Percentiles rank a stretch among this genome's conserved stretches.
These are phyloP conservation scores for Phtheirospermum japonicum DNA, from an alignment of 257 asterid species.

Conservation along the genomic window DNA sequence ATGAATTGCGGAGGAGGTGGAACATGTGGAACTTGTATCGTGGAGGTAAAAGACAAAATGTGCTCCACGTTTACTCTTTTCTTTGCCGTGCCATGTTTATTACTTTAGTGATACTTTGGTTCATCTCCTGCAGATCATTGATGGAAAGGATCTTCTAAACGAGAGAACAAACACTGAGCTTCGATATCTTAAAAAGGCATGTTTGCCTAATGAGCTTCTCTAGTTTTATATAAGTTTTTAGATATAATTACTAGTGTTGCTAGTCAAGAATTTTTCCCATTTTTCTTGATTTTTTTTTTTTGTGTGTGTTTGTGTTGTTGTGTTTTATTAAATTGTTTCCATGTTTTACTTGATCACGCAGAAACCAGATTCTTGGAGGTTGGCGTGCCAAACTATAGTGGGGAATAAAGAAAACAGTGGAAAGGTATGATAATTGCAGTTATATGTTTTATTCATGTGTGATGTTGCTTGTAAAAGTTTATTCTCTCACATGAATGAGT, in stretches of 20 bases:
- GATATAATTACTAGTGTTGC: not conserved
- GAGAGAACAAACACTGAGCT: slow-evolving; percentile 82
- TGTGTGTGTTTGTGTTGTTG: not conserved
- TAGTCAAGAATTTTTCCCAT: not conserved
- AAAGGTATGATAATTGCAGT: slow-evolving; percentile 40
- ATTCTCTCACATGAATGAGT: not conserved
- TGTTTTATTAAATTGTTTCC: not conserved
- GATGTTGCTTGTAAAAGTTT: no score
- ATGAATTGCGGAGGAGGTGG: slow-evolving; percentile 94
- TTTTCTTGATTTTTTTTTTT: not conserved
- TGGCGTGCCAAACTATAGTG: slow-evolving; percentile 96
- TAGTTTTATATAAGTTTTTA: not conserved
- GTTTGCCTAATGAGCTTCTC: not conserved
- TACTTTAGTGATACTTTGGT: not conserved
- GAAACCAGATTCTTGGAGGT: slow-evolving; percentile 95
- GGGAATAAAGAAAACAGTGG: slow-evolving; percentile 93
- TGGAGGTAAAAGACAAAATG: slow-evolving; percentile 49
- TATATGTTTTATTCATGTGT: not conserved
- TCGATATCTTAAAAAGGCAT: slow-evolving; percentile 78
- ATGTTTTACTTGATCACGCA: slow-evolving; percentile 30
- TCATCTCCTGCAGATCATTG: slow-evolving; percentile 52
- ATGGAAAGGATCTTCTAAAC: slow-evolving; percentile 83
- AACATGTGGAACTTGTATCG: slow-evolving; percentile 90
- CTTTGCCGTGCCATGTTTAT: not conserved
- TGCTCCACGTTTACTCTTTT: not conserved